These are phyloP conservation scores for Leucoagaricus sp. DNA, from an alignment of 1,284 basidiomycete species.

Conservation along the genomic window DNA sequence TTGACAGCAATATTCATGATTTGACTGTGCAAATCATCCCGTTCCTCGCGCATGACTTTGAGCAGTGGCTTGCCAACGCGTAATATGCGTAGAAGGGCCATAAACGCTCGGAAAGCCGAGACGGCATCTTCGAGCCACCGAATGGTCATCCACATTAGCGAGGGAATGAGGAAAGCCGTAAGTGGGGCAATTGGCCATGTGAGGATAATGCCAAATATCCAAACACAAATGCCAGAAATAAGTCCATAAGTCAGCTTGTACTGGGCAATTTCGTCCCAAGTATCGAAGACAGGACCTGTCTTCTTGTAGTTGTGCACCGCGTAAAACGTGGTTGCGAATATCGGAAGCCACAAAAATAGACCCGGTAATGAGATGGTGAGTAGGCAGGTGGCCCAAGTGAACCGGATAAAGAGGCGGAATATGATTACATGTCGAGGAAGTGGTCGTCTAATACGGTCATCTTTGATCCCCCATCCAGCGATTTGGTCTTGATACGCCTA, in stretches of 20 bases:
- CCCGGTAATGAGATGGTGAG: conserved; percentile 78
- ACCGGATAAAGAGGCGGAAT: conserved; percentile 63
- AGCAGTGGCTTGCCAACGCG: conserved; percentile 60
- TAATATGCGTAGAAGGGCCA: conserved; percentile 62
- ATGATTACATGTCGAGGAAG: conserved; percentile 57
- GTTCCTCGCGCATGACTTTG: conserved; percentile 48
- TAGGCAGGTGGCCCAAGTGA: conserved; percentile 66
- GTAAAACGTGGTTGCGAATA: conserved; percentile 69
- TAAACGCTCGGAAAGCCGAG: conserved; percentile 72
- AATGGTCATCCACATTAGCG: conserved; percentile 83
- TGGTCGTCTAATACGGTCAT: conserved; percentile 75
- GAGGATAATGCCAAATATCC: conserved; percentile 49
- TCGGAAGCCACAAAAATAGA: conserved; percentile 75
- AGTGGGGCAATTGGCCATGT: conserved; percentile 63
- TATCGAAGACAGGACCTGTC: conserved; percentile 78
- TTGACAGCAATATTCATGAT: conserved; percentile 66
- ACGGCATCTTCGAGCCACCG: conserved; percentile 86
- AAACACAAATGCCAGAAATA: conserved; percentile 67
- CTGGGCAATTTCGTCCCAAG: conserved; percentile 86
- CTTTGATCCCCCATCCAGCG: conserved; percentile 67
- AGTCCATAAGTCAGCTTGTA: conserved; percentile 86
- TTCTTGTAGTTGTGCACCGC: conserved; percentile 72
- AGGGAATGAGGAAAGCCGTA: conserved; percentile 61
- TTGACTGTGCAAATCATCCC: conserved; percentile 58
- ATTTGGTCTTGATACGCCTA: conserved; percentile 77